Evolutionary conservation across 2,329 filamentous ascomycete genomes (phyloP).

Genomic region (Cladosporium cucumerinum): DNA sequence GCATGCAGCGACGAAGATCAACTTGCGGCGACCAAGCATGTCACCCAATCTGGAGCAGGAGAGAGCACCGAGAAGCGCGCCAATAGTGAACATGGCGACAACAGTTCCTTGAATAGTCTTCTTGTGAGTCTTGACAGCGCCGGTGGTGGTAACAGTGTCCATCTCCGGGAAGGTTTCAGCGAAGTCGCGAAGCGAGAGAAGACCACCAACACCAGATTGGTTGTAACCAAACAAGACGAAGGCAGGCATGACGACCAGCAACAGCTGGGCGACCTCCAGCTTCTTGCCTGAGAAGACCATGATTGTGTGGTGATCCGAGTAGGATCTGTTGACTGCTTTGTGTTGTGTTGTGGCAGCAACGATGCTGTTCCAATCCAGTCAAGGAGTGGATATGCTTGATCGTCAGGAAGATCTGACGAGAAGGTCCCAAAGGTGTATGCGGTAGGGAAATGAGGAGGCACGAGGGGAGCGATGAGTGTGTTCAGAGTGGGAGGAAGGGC

Average conservation of each 20-base stretch:
- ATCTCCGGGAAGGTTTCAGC: slow-evolving; percentile 48
- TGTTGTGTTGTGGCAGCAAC: not conserved
- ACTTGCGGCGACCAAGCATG: slow-evolving; percentile 13
- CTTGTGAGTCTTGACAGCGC: slow-evolving; percentile 43
- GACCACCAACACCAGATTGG: slow-evolving; percentile 49
- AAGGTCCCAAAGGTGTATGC: not conserved
- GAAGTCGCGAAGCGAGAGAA: slow-evolving; percentile 42
- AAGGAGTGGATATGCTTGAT: slow-evolving; percentile 9
- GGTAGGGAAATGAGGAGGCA: not conserved
- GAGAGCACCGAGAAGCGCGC: slow-evolving; percentile 46
- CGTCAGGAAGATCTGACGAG: not conserved
- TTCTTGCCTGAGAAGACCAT: slow-evolving; percentile 24
- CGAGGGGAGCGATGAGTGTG: not conserved
- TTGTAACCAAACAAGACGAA: slow-evolving; percentile 54
- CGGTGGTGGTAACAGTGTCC: slow-evolving; percentile 42
- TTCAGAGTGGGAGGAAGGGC: not conserved
- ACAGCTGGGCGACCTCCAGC: slow-evolving; percentile 30
- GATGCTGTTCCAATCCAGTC: slow-evolving; percentile 8
- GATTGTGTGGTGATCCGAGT: not conserved
- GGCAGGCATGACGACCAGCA: slow-evolving; percentile 39
- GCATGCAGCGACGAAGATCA: slow-evolving; percentile 20
- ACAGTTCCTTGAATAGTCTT: slow-evolving; percentile 46
- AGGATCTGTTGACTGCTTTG: not conserved
- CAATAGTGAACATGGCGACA: slow-evolving; percentile 45
- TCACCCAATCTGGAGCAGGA: slow-evolving; percentile 39